Evolutionary conservation across 208 protist genomes (phyloP), one percentile per base, ranked within the genome.

Genomic region (Wallacemonas sp.): DNA sequence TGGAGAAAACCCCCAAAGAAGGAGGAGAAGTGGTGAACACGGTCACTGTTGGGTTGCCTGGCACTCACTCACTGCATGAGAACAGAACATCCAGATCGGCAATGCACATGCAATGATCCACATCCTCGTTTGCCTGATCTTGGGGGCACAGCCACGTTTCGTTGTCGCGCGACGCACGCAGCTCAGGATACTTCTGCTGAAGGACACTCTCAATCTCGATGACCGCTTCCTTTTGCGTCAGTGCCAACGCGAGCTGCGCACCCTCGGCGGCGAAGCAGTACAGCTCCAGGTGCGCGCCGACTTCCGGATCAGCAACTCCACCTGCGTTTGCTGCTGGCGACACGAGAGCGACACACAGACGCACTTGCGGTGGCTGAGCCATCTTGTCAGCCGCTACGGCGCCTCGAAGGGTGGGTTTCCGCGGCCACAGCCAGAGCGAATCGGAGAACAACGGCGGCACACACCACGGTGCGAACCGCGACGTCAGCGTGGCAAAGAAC

Each of bases 381-480:
- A 49, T 14, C 11, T n/a, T 24, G 44, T 14, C 19, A n/a, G n/a
- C n/a, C n/a, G n/a, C n/a, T n/a, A n/a, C n/a, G n/a, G 47, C 17
- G 21, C 47, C 47, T 17, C 47, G 47, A 6, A 55, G 47, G 6
- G 26, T 17, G 5, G 47, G 24, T 24, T 29, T 23, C 4, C 47
- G 47, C 47, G 52, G 52, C 34, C 52, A 39, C 52, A 58, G 32
- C 52, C 52, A 58, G 29, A 58, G 52, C 11, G 36, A 24, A 43
- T 58, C 32, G 12, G 32, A 30, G 17, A 58, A 39, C 29, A 58
- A 41, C 30, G 52, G 52, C 14, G 1, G 30, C 17, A 58, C n/a
- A n/a, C 32, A 41, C 52, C 52, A 58, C 52, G 30, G 4, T 4
- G 52, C 26, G 23, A 58, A 39, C 3, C 52, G 52, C 2, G 30